Percentiles rank a stretch among this genome's conserved stretches.
Evolutionary conservation across 208 protist genomes (phyloP).

Genomic region (Naegleria lovaniensis): DNA sequence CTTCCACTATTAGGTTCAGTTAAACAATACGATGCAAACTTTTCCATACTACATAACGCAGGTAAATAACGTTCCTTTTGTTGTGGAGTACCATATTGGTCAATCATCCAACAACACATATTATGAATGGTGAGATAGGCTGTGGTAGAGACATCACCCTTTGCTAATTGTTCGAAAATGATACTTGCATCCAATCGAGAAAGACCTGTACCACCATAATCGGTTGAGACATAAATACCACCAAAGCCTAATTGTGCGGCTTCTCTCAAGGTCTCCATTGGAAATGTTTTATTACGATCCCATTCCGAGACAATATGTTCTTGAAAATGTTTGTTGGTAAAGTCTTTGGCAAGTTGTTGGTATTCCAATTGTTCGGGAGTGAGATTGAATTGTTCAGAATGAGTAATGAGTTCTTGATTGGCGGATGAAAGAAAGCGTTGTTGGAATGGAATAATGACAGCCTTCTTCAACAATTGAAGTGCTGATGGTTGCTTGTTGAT

Average conservation of each 20-base stretch:
- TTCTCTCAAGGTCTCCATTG: slow-evolving; percentile 50
- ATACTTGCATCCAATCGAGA: slow-evolving; percentile 52
- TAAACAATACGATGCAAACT: slow-evolving; percentile 59
- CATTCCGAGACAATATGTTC: slow-evolving; percentile 53
- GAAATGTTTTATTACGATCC: slow-evolving; percentile 59
- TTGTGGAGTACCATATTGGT: slow-evolving; percentile 53
- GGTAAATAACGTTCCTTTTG: slow-evolving; percentile 52
- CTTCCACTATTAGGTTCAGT: slow-evolving; percentile 59
- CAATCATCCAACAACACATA: slow-evolving; percentile 65
- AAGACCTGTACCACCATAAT: slow-evolving; percentile 55
- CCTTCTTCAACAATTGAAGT: too few relatives aligned
- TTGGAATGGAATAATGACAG: too few relatives aligned
- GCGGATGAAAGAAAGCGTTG: too few relatives aligned
- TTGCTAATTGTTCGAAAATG: slow-evolving; percentile 43
- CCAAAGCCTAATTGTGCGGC: slow-evolving; percentile 59
- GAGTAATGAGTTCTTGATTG: neutral
- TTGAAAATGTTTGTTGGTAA: slow-evolving; percentile 49
- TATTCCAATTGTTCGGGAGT: slow-evolving; percentile 26
- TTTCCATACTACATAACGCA: slow-evolving; percentile 36
- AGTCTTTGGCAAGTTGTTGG: slow-evolving; percentile 36
- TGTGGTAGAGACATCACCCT: slow-evolving; percentile 45
- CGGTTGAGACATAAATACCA: slow-evolving; percentile 50
- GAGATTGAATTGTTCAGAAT: slow-evolving; percentile 6
- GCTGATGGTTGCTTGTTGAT: too few relatives aligned
- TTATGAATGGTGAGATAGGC: slow-evolving; percentile 63